A percentile compares a stretch with the other conserved stretches of the same genome.
phyloP scores from a whole-genome alignment of 176 grass and related monocot species.

The Triticum monococcum region DNA sequence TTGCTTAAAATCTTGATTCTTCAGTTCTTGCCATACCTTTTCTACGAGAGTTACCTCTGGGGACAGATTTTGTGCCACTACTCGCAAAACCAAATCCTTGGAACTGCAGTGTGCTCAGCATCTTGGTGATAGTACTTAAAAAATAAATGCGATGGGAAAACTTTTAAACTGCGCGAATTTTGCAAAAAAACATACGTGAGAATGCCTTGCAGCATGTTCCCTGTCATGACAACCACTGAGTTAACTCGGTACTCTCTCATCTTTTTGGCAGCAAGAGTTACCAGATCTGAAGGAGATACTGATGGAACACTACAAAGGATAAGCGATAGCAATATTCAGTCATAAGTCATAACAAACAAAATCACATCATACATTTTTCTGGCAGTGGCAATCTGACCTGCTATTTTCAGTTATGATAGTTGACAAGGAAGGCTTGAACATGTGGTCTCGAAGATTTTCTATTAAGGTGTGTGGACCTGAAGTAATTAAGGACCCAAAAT shows the following conservation, averaged over 20 bases:
- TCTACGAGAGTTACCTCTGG: conserved; percentile 41
- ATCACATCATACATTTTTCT: not conserved
- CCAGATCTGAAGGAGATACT: conserved; percentile 61
- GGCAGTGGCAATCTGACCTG: conserved; percentile 36
- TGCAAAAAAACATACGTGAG: conserved; percentile 46
- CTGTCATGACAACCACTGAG: conserved; percentile 71
- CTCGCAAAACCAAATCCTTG: conserved; percentile 75
- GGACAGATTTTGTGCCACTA: conserved; percentile 61
- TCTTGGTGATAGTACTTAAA: not conserved
- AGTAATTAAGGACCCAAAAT: not conserved
- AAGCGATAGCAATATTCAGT: not conserved
- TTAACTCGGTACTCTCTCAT: conserved; percentile 73
- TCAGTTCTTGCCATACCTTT: conserved; percentile 19
- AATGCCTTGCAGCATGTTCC: conserved; percentile 59
- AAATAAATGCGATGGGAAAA: not conserved
- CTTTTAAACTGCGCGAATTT: not conserved
- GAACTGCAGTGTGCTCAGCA: conserved; percentile 11
- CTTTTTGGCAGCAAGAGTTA: conserved; percentile 62
- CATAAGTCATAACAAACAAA: not conserved
- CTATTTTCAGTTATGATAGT: conserved; percentile 73
- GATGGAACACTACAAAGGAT: conserved; percentile 49
- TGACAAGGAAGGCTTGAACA: conserved; percentile 91
- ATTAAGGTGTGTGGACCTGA: conserved; percentile 68
- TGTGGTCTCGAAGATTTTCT: conserved; percentile 73
- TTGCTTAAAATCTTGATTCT: not conserved